phyloP scores from a whole-genome alignment of 2,329 filamentous ascomycete species.

The Calycina marina region DNA sequence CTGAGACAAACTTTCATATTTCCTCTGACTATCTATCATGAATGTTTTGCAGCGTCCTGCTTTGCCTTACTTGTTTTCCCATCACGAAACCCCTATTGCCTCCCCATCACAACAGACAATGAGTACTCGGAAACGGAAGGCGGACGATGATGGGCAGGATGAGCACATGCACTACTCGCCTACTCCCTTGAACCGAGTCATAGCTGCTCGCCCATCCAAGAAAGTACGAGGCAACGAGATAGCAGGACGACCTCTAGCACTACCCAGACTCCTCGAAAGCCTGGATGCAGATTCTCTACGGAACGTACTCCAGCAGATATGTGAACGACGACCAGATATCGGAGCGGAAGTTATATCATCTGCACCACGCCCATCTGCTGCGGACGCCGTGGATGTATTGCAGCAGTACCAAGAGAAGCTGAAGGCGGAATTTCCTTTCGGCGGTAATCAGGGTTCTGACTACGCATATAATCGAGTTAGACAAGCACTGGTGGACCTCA shows the following conservation, averaged over 20 bases:
- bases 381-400: constrained; percentile 67
- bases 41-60: constrained; percentile 44
- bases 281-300: constrained; percentile 75
- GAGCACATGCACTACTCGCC: constrained; percentile 84
- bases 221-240: constrained; percentile 51
- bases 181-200: constrained; percentile 52
- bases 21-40: too few species aligned
- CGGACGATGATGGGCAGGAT: constrained; percentile 56
- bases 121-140: constrained; percentile 66
- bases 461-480: constrained; percentile 92
- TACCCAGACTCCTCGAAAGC: constrained; percentile 80
- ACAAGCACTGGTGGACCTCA: constrained; percentile 61
- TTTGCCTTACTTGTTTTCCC: constrained; percentile 42
- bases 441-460: constrained; percentile 73
- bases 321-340: constrained; percentile 76
- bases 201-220: constrained; percentile 47
- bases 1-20: too few species aligned
- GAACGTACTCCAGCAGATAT: constrained; percentile 77
- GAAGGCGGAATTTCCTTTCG: constrained; percentile 67
- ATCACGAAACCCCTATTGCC: constrained; percentile 38
- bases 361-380: constrained; percentile 76
- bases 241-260: constrained; percentile 46
- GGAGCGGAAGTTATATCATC: constrained; percentile 69
- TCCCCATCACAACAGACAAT: constrained; percentile 36
- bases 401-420: constrained; percentile 68